Base-by-base conservation (phyloP, 164 flowering plant species). In the Liriodendron chinense region DNA sequence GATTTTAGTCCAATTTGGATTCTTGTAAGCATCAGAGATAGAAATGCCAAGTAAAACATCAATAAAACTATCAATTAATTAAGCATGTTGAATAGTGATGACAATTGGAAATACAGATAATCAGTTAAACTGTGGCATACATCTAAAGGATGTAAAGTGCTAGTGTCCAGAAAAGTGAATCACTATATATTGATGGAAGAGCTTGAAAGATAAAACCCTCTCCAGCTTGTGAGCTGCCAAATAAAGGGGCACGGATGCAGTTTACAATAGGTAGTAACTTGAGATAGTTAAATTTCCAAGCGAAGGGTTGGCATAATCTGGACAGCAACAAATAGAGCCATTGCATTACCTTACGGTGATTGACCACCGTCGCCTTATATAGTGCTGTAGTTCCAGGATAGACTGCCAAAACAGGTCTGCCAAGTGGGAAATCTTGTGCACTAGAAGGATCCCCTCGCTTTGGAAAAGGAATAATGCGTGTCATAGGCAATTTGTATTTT, bases 311-410 rank as follows among this genome's bases (percentile, higher is more conserved):
- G 14, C 26, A 25, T 67, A 67, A 67, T 67, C 28, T 25, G 69
- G 8, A 12, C 63, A 47, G 68, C 5, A 64, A 7, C 43, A 34
- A 57, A 25, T 18, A 59, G 48, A 48, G 18, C 67, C 57, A 68
- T 57, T 77, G 12, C 18, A 59, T 65, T 80, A 96, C 99, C 96
- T 89, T 93, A 21, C 98, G 91, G 71, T 82, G 66, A 78, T 87
- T 87, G 72, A 90, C 96, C 2, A 96, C 97, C 56, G 99, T 96
- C 77, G 99, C 99, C 87, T 91, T 96, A 69, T 94, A 96, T 22
- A 96, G 84, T 53, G 99, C 95, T 67, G 96, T 92, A 65, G 98
- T 96, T 74, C 90, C 90, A 61, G 99, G 99, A 84, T 93, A 96
- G 71, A 96, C 97, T 13, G 99, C 99, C 83, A 96, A 87, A 71